These are phyloP conservation scores for Kwoniella mangroviensis DNA, from an alignment of 768 basidiomycete species.

Conservation along the genomic window DNA sequence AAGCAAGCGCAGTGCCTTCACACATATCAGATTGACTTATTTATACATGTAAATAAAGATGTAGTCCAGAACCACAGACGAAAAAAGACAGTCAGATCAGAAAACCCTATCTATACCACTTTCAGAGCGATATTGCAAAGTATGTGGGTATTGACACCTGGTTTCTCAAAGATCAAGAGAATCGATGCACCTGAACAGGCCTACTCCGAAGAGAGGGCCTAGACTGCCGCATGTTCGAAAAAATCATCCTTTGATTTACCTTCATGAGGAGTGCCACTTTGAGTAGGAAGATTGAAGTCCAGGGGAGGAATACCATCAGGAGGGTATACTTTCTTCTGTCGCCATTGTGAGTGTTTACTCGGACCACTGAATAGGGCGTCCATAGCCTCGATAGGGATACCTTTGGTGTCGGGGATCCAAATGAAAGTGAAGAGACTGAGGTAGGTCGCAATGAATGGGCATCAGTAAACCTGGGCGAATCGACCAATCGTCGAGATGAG, in stretches of 20 bases:
- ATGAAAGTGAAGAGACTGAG: slow-evolving; percentile 36
- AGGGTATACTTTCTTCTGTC: slow-evolving; percentile 36
- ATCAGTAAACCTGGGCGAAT: neutral
- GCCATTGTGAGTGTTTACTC: slow-evolving; percentile 29
- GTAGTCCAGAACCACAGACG: no score
- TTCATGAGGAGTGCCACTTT: slow-evolving; percentile 2
- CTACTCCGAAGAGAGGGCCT: no score
- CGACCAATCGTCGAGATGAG: no score
- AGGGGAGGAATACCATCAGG: slow-evolving; percentile 37
- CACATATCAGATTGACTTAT: no score
- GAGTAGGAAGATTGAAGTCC: neutral
- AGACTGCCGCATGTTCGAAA: slow-evolving; percentile 12
- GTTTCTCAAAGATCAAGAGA: no score
- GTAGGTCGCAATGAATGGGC: neutral
- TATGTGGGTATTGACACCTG: no score
- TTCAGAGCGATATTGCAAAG: no score
- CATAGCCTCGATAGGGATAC: slow-evolving; percentile 35
- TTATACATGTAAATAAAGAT: no score
- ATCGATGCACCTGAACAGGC: no score
- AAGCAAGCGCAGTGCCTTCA: no score
- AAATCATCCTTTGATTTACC: slow-evolving; percentile 9
- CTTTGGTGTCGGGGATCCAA: slow-evolving; percentile 42
- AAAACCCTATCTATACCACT: no score
- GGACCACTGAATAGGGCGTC: slow-evolving; percentile 33
- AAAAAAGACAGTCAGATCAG: no score